These are phyloP conservation scores for Herpetospermum pedunculosum DNA, from an alignment of 306 rosid species.

Conservation along the genomic window DNA sequence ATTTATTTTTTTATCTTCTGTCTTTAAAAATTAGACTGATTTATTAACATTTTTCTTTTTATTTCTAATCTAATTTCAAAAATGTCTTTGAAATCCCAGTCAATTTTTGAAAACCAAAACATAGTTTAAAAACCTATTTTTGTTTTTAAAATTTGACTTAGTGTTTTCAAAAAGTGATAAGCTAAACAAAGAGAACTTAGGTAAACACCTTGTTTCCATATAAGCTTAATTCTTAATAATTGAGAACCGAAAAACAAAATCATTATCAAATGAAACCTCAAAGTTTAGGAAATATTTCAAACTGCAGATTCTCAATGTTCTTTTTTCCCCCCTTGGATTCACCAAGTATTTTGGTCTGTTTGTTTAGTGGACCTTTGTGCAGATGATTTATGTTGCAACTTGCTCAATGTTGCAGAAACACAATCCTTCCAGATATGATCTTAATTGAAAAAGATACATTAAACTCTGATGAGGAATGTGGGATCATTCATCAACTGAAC, in stretches of 20 bases:
- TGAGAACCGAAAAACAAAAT: not conserved
- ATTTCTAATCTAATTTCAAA: too few relatives aligned
- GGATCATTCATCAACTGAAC: slow-evolving; percentile 36
- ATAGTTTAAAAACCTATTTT: too few relatives aligned
- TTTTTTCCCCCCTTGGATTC: not conserved
- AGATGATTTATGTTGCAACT: not conserved
- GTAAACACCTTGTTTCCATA: not conserved
- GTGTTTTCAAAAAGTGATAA: not conserved
- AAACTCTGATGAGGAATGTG: slow-evolving; percentile 57
- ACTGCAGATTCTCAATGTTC: not conserved
- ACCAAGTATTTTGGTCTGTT: not conserved
- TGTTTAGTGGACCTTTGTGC: not conserved
- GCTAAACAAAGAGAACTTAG: not conserved
- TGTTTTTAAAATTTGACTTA: too few relatives aligned
- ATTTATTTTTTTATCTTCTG: too few relatives aligned
- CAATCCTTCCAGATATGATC: slow-evolving; percentile 55
- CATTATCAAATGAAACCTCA: not conserved
- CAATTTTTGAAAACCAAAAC: not conserved
- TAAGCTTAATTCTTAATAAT: not conserved
- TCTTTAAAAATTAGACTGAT: too few relatives aligned
- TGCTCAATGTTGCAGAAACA: slow-evolving; percentile 30
- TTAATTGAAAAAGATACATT: slow-evolving; percentile 84
- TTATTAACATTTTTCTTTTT: too few relatives aligned
- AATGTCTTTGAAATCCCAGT: too few relatives aligned
- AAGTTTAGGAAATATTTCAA: not conserved